Evolutionary conservation across 306 rosid species (phyloP).

Genomic region (Gleditsia sinensis): DNA sequence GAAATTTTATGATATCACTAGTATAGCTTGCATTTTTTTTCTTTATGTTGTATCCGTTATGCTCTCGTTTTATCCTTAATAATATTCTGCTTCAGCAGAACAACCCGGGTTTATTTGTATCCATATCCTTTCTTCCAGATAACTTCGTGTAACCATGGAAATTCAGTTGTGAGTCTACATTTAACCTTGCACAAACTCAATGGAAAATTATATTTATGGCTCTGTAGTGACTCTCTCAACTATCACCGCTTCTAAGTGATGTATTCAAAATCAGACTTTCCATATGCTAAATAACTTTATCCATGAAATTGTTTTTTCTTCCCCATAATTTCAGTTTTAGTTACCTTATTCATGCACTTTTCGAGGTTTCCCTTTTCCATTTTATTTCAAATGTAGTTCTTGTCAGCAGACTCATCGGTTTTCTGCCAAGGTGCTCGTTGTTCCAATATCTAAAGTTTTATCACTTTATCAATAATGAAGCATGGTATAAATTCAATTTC

Average conservation of each 20-base stretch:
- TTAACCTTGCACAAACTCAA: not conserved
- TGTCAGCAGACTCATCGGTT: not conserved
- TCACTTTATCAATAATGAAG: no score
- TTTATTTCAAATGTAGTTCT: no score
- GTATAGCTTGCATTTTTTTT: not conserved
- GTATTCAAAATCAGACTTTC: no score
- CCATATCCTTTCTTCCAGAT: not conserved
- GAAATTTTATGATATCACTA: not conserved
- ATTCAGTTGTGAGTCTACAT: not conserved
- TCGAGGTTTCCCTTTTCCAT: no score
- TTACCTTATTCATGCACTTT: no score
- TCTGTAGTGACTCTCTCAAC: no score
- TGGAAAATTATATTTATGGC: not conserved
- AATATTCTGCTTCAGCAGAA: not conserved
- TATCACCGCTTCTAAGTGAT: no score
- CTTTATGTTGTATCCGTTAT: not conserved
- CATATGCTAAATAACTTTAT: no score
- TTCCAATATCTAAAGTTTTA: not conserved
- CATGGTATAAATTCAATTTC: no score
- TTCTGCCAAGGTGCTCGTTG: not conserved
- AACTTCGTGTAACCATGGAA: not conserved
- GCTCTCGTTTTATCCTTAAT: not conserved
- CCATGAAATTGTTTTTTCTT: no score
- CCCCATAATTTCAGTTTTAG: no score
- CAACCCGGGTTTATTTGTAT: not conserved